Percentiles rank a stretch among this genome's conserved stretches.
phyloP scores from a whole-genome alignment of 1,284 basidiomycete species.

The Irpex sp. region DNA sequence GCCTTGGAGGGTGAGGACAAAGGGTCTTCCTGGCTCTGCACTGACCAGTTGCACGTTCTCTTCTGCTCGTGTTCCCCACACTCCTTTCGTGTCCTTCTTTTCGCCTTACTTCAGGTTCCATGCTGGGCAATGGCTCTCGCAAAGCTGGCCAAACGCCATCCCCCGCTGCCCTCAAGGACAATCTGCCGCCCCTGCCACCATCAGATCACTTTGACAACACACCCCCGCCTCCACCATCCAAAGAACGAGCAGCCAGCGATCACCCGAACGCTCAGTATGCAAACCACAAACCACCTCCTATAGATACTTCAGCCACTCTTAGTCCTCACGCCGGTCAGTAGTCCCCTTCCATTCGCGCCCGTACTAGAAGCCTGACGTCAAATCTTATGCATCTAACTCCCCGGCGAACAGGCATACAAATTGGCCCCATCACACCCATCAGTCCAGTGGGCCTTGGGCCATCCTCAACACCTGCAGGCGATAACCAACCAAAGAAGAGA shows the following conservation, averaged over 20 bases:
- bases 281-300: constrained; percentile 22
- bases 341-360: not conserved
- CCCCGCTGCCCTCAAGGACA: constrained; percentile 25
- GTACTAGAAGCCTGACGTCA: not conserved
- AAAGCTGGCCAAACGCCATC: constrained; percentile 26
- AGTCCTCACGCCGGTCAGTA: constrained; percentile 22
- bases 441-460: constrained; percentile 19
- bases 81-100: constrained; percentile 15
- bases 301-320: constrained; percentile 26
- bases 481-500: constrained; percentile 57
- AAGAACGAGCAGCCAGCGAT: constrained; percentile 22
- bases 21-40: not conserved
- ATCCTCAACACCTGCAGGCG: constrained; percentile 28
- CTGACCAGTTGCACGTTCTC: not conserved
- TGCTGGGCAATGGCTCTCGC: constrained; percentile 17
- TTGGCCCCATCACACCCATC: constrained; percentile 21
- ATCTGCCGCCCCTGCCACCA: constrained; percentile 34
- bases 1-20: not conserved
- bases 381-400: constrained; percentile 2
- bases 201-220: constrained; percentile 21
- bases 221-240: constrained; percentile 33
- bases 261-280: constrained; percentile 9
- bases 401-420: constrained; percentile 20
- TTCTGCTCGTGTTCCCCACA: constrained; percentile 8
- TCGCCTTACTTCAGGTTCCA: constrained; percentile 14